These are phyloP conservation scores for Hypomontagnella monticulosa DNA, from an alignment of 495 filamentous ascomycete genomes.

Conservation along the genomic window DNA sequence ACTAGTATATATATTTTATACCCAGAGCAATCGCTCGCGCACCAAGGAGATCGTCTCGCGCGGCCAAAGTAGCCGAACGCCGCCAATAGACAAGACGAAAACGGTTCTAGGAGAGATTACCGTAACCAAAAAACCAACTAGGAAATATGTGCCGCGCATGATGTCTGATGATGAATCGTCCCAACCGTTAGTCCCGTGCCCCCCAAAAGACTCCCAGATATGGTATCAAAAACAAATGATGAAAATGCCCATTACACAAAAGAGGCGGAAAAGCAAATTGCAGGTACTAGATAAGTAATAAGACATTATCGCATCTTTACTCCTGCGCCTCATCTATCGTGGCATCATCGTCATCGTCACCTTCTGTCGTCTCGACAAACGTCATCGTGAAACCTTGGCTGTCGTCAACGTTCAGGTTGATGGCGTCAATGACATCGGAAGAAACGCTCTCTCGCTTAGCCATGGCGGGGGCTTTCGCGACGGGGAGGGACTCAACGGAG, in stretches of 20 bases:
- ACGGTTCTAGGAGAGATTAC: slow-evolving; percentile 5
- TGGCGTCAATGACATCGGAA: slow-evolving; percentile 52
- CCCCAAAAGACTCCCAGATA: slow-evolving; percentile 32
- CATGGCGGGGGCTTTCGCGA: slow-evolving; percentile 30
- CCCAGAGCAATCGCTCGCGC: slow-evolving; percentile 3
- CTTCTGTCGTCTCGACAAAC: slow-evolving; percentile 57
- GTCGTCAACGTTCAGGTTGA: slow-evolving; percentile 60
- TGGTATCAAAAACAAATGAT: slow-evolving; percentile 39
- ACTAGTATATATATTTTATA: slow-evolving; percentile 27
- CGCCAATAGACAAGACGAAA: no score
- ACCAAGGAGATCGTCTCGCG: background rate
- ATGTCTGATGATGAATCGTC: slow-evolving; percentile 14
- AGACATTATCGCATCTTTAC: slow-evolving; percentile 26
- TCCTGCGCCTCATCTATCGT: slow-evolving; percentile 28
- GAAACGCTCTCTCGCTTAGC: slow-evolving; percentile 43
- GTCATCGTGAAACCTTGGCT: slow-evolving; percentile 60
- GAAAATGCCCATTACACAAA: slow-evolving; percentile 27
- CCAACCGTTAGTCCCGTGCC: slow-evolving; percentile 21
- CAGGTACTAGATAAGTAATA: background rate
- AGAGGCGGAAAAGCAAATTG: slow-evolving; percentile 7
- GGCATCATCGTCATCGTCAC: slow-evolving; percentile 52
- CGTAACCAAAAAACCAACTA: slow-evolving; percentile 6
- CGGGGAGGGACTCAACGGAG: slow-evolving; percentile 40
- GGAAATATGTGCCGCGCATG: slow-evolving; percentile 18
- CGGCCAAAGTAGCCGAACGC: no score